Conservation (phyloP, 805 yeast species). For the Cyberlindnera japonica region DNA sequence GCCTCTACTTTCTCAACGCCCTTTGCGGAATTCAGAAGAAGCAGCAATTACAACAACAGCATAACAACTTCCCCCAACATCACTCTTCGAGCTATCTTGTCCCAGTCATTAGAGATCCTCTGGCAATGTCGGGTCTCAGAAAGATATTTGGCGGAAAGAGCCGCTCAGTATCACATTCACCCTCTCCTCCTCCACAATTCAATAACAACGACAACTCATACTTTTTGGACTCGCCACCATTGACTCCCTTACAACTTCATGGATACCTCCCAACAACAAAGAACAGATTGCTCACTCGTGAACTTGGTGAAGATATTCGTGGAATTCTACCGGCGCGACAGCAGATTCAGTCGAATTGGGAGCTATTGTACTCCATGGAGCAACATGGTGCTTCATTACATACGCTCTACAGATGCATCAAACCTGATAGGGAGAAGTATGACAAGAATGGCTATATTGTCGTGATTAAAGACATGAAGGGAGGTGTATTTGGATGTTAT, state of each 20-base stretch:
- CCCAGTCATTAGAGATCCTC: no score
- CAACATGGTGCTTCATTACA: slow-evolving; percentile 87
- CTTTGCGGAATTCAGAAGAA: no score
- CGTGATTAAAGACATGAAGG: slow-evolving; percentile 61
- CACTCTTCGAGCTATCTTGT: no score
- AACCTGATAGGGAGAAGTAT: slow-evolving; percentile 38
- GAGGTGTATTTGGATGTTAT: slow-evolving; percentile 73
- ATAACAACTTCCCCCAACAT: no score
- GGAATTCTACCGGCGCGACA: slow-evolving; percentile 71
- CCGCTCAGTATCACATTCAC: slow-evolving; percentile 9
- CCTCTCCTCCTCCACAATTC: neutral
- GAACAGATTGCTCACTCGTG: slow-evolving; percentile 52
- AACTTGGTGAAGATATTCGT: slow-evolving; percentile 73
- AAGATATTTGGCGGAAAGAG: neutral
- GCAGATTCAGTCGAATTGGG: slow-evolving; percentile 78
- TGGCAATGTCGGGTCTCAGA: neutral
- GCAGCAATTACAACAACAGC: no score
- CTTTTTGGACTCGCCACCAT: slow-evolving; percentile 32
- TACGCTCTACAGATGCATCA: slow-evolving; percentile 62
- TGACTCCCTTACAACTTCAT: slow-evolving; percentile 49
- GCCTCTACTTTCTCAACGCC: no score
- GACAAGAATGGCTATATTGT: slow-evolving; percentile 68
- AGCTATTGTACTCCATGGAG: slow-evolving; percentile 74
- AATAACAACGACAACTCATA: no score
- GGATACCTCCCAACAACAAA: slow-evolving; percentile 64